Percentiles rank a stretch among this genome's conserved stretches.
Conservation (phyloP, 192 early-diverging fungal species). For the Backusella morwellensis region DNA sequence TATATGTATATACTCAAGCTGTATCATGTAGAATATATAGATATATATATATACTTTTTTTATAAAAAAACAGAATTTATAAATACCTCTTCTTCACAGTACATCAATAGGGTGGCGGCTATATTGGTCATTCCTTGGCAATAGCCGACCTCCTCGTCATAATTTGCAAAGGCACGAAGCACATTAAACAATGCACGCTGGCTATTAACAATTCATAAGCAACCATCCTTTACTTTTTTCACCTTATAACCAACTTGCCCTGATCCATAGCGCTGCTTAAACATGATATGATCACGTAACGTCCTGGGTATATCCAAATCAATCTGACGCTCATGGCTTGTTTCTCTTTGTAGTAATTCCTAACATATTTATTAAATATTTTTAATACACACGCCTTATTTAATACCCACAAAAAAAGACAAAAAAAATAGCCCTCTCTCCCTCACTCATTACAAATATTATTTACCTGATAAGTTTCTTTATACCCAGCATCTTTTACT, state of each 20-base stretch:
- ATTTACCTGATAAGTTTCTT: slow-evolving; percentile 16
- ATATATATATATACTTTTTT: neutral
- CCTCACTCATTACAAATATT: slow-evolving; percentile 3
- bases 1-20: neutral
- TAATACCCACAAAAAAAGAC: neutral
- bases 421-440: neutral
- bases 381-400: neutral
- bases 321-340: slow-evolving; percentile 52
- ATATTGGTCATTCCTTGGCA: slow-evolving; percentile 88
- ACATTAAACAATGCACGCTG: slow-evolving; percentile 81
- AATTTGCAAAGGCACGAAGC: slow-evolving; percentile 72
- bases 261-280: slow-evolving; percentile 54
- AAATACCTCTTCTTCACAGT: slow-evolving; percentile 58
- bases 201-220: slow-evolving; percentile 32
- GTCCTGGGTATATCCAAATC: slow-evolving; percentile 60
- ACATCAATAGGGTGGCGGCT: slow-evolving; percentile 71
- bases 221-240: neutral
- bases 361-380: slow-evolving; percentile 1
- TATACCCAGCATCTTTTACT: slow-evolving; percentile 17
- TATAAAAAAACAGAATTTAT: neutral
- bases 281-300: slow-evolving; percentile 58
- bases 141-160: slow-evolving; percentile 79
- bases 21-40: neutral
- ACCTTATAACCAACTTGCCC: slow-evolving; percentile 36
- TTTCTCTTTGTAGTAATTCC: slow-evolving; percentile 30